These are phyloP conservation scores for Dactylellina haptotyla DNA, from an alignment of 2,329 filamentous ascomycete species.

Conservation along the genomic window DNA sequence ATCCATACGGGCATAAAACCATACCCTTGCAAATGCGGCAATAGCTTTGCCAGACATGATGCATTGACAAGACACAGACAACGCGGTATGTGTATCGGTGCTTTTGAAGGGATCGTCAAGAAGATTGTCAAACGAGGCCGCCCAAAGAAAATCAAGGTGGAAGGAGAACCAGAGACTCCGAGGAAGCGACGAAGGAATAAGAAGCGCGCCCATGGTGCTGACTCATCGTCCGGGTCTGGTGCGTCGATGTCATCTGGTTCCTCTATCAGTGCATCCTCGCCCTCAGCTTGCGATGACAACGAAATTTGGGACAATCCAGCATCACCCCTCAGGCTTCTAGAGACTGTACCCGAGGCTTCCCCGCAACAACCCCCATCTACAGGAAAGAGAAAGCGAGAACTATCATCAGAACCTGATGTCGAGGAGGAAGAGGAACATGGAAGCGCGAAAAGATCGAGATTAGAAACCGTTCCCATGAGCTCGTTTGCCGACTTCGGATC, in stretches of 20 bases:
- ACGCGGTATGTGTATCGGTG: slow-evolving; percentile 94
- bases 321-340: slow-evolving; percentile 37
- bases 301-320: slow-evolving; percentile 45
- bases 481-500: slow-evolving; percentile 36
- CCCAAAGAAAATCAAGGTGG: slow-evolving; percentile 56
- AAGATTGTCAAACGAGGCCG: slow-evolving; percentile 73
- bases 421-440: slow-evolving; percentile 11
- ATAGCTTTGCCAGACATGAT: slow-evolving; percentile 93
- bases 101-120: slow-evolving; percentile 81
- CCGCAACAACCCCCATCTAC: slow-evolving; percentile 24
- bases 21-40: slow-evolving; percentile 92
- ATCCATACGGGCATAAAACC: slow-evolving; percentile 97
- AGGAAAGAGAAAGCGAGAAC: slow-evolving; percentile 42
- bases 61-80: slow-evolving; percentile 93
- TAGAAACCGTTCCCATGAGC: slow-evolving; percentile 37
- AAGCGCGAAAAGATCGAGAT: slow-evolving; percentile 19
- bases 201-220: slow-evolving; percentile 26
- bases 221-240: slow-evolving; percentile 45
- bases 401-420: slow-evolving; percentile 29
- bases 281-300: slow-evolving; percentile 45
- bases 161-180: slow-evolving; percentile 44
- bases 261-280: slow-evolving; percentile 47
- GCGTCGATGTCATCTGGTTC: slow-evolving; percentile 48
- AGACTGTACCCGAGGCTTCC: slow-evolving; percentile 42
- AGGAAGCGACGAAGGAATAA: slow-evolving; percentile 47